Evolutionary conservation across 306 rosid species (phyloP).

Genomic region (Castanospermum australe): DNA sequence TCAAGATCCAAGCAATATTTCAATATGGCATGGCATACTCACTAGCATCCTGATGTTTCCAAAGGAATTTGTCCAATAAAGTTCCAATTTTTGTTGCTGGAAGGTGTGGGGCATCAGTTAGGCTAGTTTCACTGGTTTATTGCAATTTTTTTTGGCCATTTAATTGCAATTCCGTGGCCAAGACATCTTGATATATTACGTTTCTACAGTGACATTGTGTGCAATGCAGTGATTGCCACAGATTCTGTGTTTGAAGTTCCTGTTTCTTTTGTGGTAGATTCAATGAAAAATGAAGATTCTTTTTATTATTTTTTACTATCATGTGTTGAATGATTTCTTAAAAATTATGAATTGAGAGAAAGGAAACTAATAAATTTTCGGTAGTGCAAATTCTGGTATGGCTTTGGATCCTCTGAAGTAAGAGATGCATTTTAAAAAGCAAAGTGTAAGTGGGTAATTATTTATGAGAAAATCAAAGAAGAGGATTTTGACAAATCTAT

Average conservation of each 20-base stretch:
- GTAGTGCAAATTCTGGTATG: too few relatives aligned
- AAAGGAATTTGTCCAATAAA: neutral
- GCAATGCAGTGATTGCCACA: neutral
- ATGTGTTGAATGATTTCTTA: too few relatives aligned
- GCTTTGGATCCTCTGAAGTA: too few relatives aligned
- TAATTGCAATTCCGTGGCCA: neutral
- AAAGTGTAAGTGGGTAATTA: too few relatives aligned
- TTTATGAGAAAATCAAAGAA: too few relatives aligned
- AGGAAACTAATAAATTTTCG: too few relatives aligned
- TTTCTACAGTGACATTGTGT: neutral
- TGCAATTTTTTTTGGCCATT: too few relatives aligned
- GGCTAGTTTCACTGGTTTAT: slow-evolving; percentile 9
- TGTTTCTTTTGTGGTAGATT: neutral
- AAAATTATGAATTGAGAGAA: too few relatives aligned
- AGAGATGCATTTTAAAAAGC: too few relatives aligned
- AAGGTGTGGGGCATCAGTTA: neutral
- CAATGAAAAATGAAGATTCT: neutral
- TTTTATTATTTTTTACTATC: too few relatives aligned
- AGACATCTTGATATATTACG: neutral
- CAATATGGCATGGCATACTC: neutral
- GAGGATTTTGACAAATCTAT: too few relatives aligned
- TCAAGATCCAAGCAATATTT: slow-evolving; percentile 18
- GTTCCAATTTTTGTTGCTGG: slow-evolving; percentile 14
- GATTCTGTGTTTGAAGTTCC: neutral
- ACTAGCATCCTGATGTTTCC: neutral